Base-by-base conservation (phyloP, 2,329 filamentous ascomycete genomes). In the Chlorencoelia australis region DNA sequence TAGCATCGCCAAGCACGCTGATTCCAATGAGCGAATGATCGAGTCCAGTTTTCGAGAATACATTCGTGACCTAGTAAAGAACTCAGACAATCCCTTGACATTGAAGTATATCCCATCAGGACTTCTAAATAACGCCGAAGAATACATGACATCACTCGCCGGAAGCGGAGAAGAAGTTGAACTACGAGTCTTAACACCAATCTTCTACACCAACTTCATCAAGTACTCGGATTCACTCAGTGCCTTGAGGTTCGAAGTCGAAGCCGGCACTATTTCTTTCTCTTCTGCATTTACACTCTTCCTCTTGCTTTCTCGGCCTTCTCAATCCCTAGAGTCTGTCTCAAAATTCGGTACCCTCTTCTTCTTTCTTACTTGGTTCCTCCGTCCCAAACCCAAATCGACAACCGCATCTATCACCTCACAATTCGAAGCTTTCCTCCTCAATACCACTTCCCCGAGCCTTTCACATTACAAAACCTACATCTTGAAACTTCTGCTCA, bases 171-270 rank as follows among this genome's bases (percentile, higher is more conserved):
- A 65, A 15, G 26, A 41, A 55, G 33, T 81, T 5, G 69, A 71
- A 28, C 59, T 83, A 31, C 68, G 67, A 35, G 61, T 83, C 4
- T 55, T 80, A 14, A 79, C 74, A 0, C 79, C 80, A 1, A 63
- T 61, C 0, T 85, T 85, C 51, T 85, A 85, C 59, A 67, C 71
- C 9, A 68, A 77, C 18, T 75, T 83, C 31, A 64, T 76, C 1
- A 66, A 71, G 44, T 82, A 83, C 50, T 63, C 70, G 11, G 27
- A 40, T 9, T 15, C 24, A 7, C 3, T 36, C 7, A 9, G 25
- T 19, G 37, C 14, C n/a, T 4, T 25, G 22, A 25, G 6, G 22
- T 15, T 36, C 8, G 20, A 36, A 0, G 66, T 79, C 49, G 71
- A 73, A 15, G 64, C 73, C 13, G 73, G 79, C 22, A 25, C 22